phyloP scores from a whole-genome alignment of 2,329 filamentous ascomycete genomes.

The Colletotrichum liriopes region DNA sequence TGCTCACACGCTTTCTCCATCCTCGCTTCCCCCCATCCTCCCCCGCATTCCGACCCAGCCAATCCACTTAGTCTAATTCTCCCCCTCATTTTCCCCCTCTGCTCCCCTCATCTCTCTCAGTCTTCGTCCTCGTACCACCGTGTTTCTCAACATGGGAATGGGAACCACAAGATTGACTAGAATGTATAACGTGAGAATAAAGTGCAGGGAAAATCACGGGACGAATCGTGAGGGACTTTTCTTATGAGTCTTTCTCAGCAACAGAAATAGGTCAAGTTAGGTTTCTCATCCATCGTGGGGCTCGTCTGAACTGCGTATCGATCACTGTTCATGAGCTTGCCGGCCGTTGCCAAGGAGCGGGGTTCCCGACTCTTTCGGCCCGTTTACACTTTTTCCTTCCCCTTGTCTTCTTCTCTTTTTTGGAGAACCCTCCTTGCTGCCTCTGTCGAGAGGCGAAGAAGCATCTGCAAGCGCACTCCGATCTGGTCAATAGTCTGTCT shows the following conservation, averaged over 20 bases:
- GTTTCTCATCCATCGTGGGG: neutral
- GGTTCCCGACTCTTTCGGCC: conserved; percentile 31
- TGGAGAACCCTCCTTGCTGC: conserved; percentile 11
- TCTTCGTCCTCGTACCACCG: neutral
- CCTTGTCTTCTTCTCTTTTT: neutral
- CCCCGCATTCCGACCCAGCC: conserved; percentile 28
- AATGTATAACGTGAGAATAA: fast-evolving
- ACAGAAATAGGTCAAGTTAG: neutral
- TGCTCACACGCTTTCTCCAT: conserved; percentile 1
- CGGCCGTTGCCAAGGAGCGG: conserved; percentile 31
- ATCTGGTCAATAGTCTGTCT: neutral
- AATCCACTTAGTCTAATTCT: conserved; percentile 9
- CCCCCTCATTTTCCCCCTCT: conserved; percentile 25
- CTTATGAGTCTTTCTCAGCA: neutral
- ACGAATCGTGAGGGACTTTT: neutral
- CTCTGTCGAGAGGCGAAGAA: neutral
- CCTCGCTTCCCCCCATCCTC: conserved; percentile 26
- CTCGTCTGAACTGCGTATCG: neutral
- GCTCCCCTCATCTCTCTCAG: neutral
- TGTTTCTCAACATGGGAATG: too few species aligned
- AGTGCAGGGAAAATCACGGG: too few species aligned
- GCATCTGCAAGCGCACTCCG: neutral
- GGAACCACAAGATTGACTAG: neutral
- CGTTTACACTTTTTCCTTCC: conserved; percentile 15
- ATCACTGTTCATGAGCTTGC: neutral